Conservation (phyloP, 2,329 filamentous ascomycete genomes). For the Cadophora sp. region DNA sequence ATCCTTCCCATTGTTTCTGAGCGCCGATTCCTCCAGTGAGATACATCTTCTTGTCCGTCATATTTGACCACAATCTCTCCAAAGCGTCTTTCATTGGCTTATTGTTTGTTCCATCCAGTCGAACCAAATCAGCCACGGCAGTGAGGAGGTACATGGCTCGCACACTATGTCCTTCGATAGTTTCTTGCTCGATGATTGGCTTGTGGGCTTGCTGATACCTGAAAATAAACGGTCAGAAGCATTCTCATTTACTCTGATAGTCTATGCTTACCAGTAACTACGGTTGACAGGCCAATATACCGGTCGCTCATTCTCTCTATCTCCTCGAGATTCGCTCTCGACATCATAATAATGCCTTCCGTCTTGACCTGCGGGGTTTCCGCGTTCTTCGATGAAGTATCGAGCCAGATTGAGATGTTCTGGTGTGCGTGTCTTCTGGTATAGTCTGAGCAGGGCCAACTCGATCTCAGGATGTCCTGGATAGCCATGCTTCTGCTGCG, state of each 20-base stretch:
- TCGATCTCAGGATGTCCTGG: constrained; percentile 66
- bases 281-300: constrained; percentile 53
- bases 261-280: constrained; percentile 47
- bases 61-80: constrained; percentile 62
- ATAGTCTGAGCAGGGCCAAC: constrained; percentile 55
- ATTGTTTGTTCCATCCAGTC: constrained; percentile 42
- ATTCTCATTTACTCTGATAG: not conserved
- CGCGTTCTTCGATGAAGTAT: constrained; percentile 65
- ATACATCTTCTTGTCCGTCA: constrained; percentile 68
- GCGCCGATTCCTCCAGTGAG: constrained; percentile 66
- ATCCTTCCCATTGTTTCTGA: constrained; percentile 65
- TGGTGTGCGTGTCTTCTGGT: constrained; percentile 48
- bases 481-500: constrained; percentile 61
- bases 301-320: constrained; percentile 55
- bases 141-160: constrained; percentile 67
- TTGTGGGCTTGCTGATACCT: constrained; percentile 65
- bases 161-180: constrained; percentile 65
- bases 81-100: constrained; percentile 47
- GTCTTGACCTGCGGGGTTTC: constrained; percentile 57
- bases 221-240: constrained; percentile 40
- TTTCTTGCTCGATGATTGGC: constrained; percentile 60
- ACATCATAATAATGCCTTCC: constrained; percentile 61
- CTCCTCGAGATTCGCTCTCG: constrained; percentile 58
- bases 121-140: constrained; percentile 61
- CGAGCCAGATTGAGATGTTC: constrained; percentile 55